Evolutionary conservation across 306 rosid genomes (phyloP).

Genomic region (Dryas octopetala): DNA sequence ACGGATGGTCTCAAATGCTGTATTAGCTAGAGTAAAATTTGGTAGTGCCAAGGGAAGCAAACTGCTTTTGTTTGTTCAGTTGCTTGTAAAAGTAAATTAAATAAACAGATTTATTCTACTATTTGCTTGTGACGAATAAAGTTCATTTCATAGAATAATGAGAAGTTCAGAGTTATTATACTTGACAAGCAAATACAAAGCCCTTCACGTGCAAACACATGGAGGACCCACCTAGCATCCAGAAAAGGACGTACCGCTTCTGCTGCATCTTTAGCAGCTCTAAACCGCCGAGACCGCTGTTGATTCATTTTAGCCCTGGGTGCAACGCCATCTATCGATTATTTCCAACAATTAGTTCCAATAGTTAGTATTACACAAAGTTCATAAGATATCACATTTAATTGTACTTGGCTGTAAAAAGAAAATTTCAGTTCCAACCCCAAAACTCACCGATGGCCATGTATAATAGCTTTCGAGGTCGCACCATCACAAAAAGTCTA

Average conservation of each 20-base stretch:
- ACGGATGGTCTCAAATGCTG: too few relatives aligned
- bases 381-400: slow-evolving; percentile 1
- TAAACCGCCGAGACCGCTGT: slow-evolving; percentile 90
- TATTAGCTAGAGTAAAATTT: not conserved
- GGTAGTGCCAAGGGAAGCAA: not conserved
- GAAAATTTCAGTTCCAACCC: not conserved
- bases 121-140: not conserved
- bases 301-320: slow-evolving; percentile 99
- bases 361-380: slow-evolving; percentile 24
- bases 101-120: not conserved
- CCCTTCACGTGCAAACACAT: slow-evolving; percentile 28
- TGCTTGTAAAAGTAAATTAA: not conserved
- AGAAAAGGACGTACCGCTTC: slow-evolving; percentile 71
- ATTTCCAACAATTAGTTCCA: not conserved
- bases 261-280: slow-evolving; percentile 92
- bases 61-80: not conserved
- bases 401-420: not conserved
- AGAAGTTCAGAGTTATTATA: not conserved
- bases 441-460: slow-evolving; percentile 91
- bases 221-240: slow-evolving; percentile 31
- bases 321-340: slow-evolving; percentile 88
- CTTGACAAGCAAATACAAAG: slow-evolving; percentile 1
- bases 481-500: slow-evolving; percentile 83
- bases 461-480: slow-evolving; percentile 87
- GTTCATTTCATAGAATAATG: not conserved